These are phyloP conservation scores for Trichothecium roseum DNA, from an alignment of 2,329 filamentous ascomycete species.

Conservation along the genomic window DNA sequence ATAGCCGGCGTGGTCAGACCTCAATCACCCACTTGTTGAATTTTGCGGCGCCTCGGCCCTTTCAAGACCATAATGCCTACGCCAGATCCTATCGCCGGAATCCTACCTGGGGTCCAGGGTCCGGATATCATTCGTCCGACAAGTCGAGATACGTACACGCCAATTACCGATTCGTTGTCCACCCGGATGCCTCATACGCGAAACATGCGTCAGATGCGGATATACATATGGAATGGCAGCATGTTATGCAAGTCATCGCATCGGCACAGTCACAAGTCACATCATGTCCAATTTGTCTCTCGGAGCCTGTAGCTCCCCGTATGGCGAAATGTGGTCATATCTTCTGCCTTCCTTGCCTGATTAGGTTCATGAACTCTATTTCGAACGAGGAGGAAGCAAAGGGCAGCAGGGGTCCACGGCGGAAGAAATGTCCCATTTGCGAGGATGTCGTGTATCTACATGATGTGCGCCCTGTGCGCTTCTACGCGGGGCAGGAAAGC, in stretches of 20 bases:
- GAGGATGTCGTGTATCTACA: slow-evolving; percentile 89
- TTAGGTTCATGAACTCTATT: slow-evolving; percentile 88
- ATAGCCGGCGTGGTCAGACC: slow-evolving; percentile 79
- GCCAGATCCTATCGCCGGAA: slow-evolving; percentile 55
- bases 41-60: slow-evolving; percentile 70
- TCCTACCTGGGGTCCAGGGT: slow-evolving; percentile 75
- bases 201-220: slow-evolving; percentile 79
- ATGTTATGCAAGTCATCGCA: slow-evolving; percentile 83
- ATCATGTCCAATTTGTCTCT: slow-evolving; percentile 91
- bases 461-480: slow-evolving; percentile 80
- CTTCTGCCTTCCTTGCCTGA: slow-evolving; percentile 85
- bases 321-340: slow-evolving; percentile 98
- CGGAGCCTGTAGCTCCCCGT: slow-evolving; percentile 80
- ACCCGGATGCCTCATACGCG: slow-evolving; percentile 68
- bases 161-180: slow-evolving; percentile 94
- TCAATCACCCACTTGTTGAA: slow-evolving; percentile 96
- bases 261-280: slow-evolving; percentile 81
- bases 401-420: slow-evolving; percentile 61
- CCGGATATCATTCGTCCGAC: slow-evolving; percentile 80
- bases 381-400: slow-evolving; percentile 52
- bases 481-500: slow-evolving; percentile 82
- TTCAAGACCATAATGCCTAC: slow-evolving; percentile 43
- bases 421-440: slow-evolving; percentile 95
- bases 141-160: slow-evolving; percentile 88
- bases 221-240: slow-evolving; percentile 79